Evolutionary conservation across 1,139 yeast species (phyloP).

Genomic region (Taphrina populina): DNA sequence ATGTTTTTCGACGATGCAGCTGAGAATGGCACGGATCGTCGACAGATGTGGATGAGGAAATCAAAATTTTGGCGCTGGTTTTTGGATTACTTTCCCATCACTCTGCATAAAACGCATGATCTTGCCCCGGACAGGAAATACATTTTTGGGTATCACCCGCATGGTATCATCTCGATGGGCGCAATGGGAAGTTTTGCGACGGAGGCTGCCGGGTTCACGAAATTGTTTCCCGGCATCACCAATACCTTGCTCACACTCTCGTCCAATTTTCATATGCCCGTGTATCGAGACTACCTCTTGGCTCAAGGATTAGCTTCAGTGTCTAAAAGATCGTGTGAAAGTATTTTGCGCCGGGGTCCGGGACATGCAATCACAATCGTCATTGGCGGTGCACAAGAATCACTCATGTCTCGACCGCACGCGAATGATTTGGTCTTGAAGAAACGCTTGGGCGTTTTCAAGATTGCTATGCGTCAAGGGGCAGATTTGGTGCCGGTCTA

Average conservation of each 20-base stretch:
- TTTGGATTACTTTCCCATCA: constrained; percentile 76
- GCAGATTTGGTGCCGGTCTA: constrained; percentile 80
- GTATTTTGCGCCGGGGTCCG: constrained; percentile 58
- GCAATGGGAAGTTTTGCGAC: constrained; percentile 84
- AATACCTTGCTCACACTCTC: constrained; percentile 75
- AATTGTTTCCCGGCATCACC: constrained; percentile 76
- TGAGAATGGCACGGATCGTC: constrained; percentile 18
- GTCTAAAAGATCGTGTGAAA: constrained; percentile 66
- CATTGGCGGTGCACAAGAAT: constrained; percentile 94
- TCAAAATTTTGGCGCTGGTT: constrained; percentile 46
- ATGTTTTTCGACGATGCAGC: constrained; percentile 30
- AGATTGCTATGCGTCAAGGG: constrained; percentile 76
- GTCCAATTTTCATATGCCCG: constrained; percentile 82
- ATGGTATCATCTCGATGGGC: constrained; percentile 92
- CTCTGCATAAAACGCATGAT: constrained; percentile 66
- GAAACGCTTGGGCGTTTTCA: constrained; percentile 84
- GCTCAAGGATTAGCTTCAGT: constrained; percentile 85
- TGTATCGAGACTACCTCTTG: constrained; percentile 80
- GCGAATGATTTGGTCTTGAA: constrained; percentile 64
- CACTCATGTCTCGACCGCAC: constrained; percentile 66
- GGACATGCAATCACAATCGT: constrained; percentile 81
- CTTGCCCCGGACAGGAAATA: constrained; percentile 57
- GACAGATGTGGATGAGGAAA: constrained; percentile 24
- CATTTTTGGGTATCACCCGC: constrained; percentile 68
- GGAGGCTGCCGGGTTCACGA: constrained; percentile 65